phyloP scores from a whole-genome alignment of 2,329 filamentous ascomycete species.

The Cadophora gregata region DNA sequence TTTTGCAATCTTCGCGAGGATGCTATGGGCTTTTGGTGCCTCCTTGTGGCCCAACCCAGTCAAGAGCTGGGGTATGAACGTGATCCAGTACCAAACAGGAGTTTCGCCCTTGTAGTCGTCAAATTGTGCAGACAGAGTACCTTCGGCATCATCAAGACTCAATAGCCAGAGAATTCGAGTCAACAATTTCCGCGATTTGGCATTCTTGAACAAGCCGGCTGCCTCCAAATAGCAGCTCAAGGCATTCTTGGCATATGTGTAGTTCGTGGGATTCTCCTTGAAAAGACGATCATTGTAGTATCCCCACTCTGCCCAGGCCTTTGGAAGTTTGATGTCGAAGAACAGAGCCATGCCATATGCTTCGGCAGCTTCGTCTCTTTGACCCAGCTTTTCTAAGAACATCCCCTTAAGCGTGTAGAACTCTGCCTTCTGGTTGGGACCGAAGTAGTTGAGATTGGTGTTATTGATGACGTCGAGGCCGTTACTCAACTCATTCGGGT shows the following conservation, averaged over 20 bases:
- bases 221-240: conserved; percentile 97
- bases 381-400: conserved; percentile 93
- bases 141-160: conserved; percentile 88
- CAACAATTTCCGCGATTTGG: conserved; percentile 92
- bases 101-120: conserved; percentile 98
- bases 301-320: conserved; percentile 99
- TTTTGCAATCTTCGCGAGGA: conserved; percentile 93
- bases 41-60: conserved; percentile 92
- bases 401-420: conserved; percentile 99
- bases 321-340: conserved; percentile 93
- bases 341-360: conserved; percentile 95
- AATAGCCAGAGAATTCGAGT: conserved; percentile 94
- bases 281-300: conserved; percentile 97
- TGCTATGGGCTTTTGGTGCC: conserved; percentile 81
- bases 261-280: conserved; percentile 84
- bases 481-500: conserved; percentile 86
- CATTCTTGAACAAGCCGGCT: conserved; percentile 94
- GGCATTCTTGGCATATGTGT: conserved; percentile 86
- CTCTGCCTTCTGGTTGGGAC: conserved; percentile 92
- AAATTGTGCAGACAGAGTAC: conserved; percentile 83
- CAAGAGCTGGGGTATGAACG: conserved; percentile 95
- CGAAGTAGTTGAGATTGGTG: conserved; percentile 98
- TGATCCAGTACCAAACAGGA: conserved; percentile 99
- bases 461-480: conserved; percentile 99
- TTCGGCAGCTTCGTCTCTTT: conserved; percentile 89